Base-by-base conservation (phyloP, 805 yeast species). In the Myxozyma nipponensis region DNA sequence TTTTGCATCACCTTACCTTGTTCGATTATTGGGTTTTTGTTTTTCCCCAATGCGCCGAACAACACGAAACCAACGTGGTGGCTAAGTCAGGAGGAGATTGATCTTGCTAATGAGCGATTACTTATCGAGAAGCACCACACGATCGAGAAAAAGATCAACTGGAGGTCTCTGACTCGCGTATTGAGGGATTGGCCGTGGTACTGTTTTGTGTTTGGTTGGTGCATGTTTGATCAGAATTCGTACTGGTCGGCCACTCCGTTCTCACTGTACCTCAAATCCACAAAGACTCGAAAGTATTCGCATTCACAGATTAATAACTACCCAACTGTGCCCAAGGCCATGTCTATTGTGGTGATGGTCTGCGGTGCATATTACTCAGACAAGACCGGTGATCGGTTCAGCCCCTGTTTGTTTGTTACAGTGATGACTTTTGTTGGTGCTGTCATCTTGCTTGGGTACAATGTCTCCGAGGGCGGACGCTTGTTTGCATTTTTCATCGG, bases 351-450 rank as follows among this genome's bases (percentile, higher is more conserved):
- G n/a, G 32, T 35, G 3, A 39, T 41, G 9, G 26, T 52, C 13
- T 17, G 39, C 13, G 52, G 51, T 10, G 15, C 55, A 17, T 52
- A 47, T 36, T 52, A 52, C 35, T 38, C 57, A 3, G 57, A 52
- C 42, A 52, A 52, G 28, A 52, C 57, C 9, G 50, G 50, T 36
- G 57, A 52, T 40, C 43, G 54, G 3, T 52, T 40, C 37, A n/a
- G 44, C 4, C 57, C 57, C 3, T 83, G 86, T 56, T 73, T 90
- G 54, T 80, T 90, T 44, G 82, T 81, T 52, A 81, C 90, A 1
- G 84, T 95, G 0, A 69, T 89, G 56, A 78, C 82, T 9, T 77
- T 89, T 57, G 86, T 83, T 63, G 71, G 91, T 0, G 66, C 85
- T 39, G 79, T 86, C 60, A 80, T 83, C 5, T 73, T 82, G 41